phyloP scores from a whole-genome alignment of 306 rosid species.

The Sindora glabra region DNA sequence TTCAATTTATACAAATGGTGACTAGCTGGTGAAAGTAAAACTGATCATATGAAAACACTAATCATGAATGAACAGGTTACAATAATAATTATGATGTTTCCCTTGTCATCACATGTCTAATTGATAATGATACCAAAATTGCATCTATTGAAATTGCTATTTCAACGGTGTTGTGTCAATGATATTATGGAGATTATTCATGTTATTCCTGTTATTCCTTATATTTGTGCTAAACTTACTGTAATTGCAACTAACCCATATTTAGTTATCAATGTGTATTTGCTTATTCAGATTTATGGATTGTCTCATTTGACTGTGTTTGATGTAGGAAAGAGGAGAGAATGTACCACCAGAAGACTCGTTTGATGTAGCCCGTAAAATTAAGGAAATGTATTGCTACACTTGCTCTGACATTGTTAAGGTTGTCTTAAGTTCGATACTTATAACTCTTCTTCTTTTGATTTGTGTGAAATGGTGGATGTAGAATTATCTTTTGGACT shows the following conservation, averaged over 20 bases:
- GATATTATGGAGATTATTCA: neutral
- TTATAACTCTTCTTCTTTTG: conserved; percentile 1
- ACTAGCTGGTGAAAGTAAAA: conserved; percentile 1
- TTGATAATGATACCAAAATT: neutral
- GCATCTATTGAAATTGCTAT: neutral
- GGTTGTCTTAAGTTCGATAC: conserved; percentile 35
- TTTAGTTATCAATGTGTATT: conserved; percentile 3
- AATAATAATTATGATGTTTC: neutral
- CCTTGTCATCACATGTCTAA: neutral
- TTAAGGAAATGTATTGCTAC: conserved; percentile 93
- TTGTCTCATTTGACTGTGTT: conserved; percentile 15
- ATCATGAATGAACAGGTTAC: neutral
- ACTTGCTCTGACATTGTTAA: conserved; percentile 96
- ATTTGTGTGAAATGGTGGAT: neutral
- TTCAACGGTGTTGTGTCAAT: neutral
- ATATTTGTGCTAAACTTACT: neutral
- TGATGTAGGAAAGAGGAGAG: conserved; percentile 97
- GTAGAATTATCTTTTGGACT: neutral
- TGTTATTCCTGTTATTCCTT: too few species aligned
- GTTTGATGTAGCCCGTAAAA: conserved; percentile 96
- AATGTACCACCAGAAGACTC: conserved; percentile 94
- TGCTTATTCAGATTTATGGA: conserved; percentile 17
- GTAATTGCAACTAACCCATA: conserved; percentile 4
- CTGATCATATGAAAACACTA: neutral
- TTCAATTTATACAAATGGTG: neutral